Conservation (phyloP, 2,329 filamentous ascomycete genomes). For the Pseudovirgaria hyperparasitica region DNA sequence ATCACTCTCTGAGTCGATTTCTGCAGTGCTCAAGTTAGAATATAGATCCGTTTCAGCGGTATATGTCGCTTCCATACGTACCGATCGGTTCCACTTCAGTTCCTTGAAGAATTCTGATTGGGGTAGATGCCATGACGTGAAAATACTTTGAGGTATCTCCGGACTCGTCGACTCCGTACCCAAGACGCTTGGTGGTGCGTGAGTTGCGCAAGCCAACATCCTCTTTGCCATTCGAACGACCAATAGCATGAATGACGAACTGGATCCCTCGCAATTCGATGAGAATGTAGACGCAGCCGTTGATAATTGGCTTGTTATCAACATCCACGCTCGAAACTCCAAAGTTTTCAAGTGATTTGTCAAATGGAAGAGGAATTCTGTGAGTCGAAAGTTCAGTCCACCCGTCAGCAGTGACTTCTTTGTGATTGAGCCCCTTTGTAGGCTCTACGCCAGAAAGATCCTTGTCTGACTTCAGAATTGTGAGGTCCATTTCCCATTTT, state of each 20-base stretch:
- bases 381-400: constrained; percentile 5
- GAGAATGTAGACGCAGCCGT: constrained; percentile 7
- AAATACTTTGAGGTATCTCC: constrained; percentile 7
- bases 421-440: constrained; percentile 1
- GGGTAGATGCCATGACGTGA: constrained; percentile 7
- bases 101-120: constrained; percentile 8
- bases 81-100: constrained; percentile 6
- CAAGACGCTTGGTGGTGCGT: constrained; percentile 6
- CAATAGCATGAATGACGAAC: constrained; percentile 7
- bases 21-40: constrained; percentile 5
- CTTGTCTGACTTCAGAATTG: constrained; percentile 1
- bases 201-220: constrained; percentile 6
- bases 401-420: constrained; percentile 5
- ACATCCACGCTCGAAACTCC: constrained; percentile 5
- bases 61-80: constrained; percentile 5
- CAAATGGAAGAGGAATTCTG: constrained; percentile 6
- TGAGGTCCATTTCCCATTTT: constrained; percentile 1
- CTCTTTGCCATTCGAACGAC: constrained; percentile 7
- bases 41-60: constrained; percentile 4
- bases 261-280: constrained; percentile 6
- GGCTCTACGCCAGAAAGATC: constrained; percentile 1
- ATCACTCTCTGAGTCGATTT: constrained; percentile 7
- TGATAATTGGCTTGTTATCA: constrained; percentile 6
- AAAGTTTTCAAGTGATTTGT: constrained; percentile 6
- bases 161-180: constrained; percentile 6